Conservation (phyloP, 2,329 filamentous ascomycete genomes). For the Colletotrichum camelliae region DNA sequence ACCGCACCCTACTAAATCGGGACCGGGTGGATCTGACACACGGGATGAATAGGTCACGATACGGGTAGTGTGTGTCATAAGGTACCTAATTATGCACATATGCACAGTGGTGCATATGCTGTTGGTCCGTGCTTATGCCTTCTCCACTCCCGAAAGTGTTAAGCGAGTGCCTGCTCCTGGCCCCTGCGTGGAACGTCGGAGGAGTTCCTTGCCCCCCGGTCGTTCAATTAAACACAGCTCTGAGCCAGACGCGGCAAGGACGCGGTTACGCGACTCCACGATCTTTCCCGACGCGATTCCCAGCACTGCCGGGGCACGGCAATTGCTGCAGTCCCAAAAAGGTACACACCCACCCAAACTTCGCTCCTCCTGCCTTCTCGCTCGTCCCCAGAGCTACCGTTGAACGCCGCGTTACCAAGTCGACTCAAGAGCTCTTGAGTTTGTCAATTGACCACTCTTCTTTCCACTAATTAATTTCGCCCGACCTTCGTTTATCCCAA, state of each 20-base stretch:
- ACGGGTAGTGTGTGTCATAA: too few relatives aligned
- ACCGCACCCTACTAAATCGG: not conserved
- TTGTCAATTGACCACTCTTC: not conserved
- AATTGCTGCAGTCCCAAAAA: not conserved
- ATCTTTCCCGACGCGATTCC: not conserved
- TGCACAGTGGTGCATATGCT: not conserved
- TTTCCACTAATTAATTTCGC: not conserved
- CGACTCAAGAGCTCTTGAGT: not conserved
- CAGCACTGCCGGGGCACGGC: not conserved
- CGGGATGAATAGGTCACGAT: not conserved
- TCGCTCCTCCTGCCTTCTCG: not conserved
- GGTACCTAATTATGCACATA: not conserved
- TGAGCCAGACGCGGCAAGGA: not conserved
- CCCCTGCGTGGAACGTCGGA: not conserved
- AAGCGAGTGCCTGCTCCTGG: not conserved
- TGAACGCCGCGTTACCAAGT: not conserved
- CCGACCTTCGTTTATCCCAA: not conserved
- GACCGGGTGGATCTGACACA: not conserved
- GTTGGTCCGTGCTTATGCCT: not conserved
- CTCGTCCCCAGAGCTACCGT: not conserved
- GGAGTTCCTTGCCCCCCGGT: not conserved
- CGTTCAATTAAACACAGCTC: not conserved
- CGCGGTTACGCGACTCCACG: not conserved
- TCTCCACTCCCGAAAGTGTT: not conserved
- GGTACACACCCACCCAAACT: not conserved